Evolutionary conservation across 768 basidiomycete species (phyloP), one percentile per base, ranked within the genome.

Genomic region (Lyophyllum semitale): DNA sequence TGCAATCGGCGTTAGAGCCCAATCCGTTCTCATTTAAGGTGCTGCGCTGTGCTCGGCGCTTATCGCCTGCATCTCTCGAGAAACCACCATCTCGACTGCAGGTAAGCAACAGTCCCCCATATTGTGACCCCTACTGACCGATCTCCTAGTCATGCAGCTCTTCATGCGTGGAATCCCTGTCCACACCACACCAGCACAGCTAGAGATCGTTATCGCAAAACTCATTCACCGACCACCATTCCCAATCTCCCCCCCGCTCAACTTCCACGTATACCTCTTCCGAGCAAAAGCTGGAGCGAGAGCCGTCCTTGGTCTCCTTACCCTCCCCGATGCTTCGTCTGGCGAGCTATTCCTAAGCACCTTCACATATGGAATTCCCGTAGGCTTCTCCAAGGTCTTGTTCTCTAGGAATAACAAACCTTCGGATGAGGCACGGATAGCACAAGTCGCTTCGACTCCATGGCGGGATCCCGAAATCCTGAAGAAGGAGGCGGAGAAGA

Each of bases 131-230:
- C 25, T 42, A 35, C 18, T 51, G 40, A 51, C 50, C 25, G 13
- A 25, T 42, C 40, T 41, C 40, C 37, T 40, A 51, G 50, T 35
- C 40, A 51, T 51, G 50, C 50, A 51, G 38, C 27, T 51, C 50
- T 51, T 51, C 40, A 51, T 51, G 50, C 50, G 40, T 41, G 50
- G 50, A 41, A 51, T 51, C n/a, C 50, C 50, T 18, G 6, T 32
- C 18, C 27, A 30, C 40, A 51, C 50, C 38, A 15, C 22, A 15
- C 26, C 2, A 30, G 50, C 41, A 32, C 26, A 29, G n/a, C 27
- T 51, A 13, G 20, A 51, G 37, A 42, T 51, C 38, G 37, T 12
- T 18, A 51, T 51, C 17, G 50, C 50, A 25, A 41, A 32, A 29
- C 50, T 13, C 18, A 51, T 51, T 20, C 50, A 51, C 27, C 38